A percentile compares a stretch with the other conserved stretches of the same genome.
Evolutionary conservation across 2,329 filamentous ascomycete species (phyloP).

Genomic region (Atkinsonella hypoxylon): DNA sequence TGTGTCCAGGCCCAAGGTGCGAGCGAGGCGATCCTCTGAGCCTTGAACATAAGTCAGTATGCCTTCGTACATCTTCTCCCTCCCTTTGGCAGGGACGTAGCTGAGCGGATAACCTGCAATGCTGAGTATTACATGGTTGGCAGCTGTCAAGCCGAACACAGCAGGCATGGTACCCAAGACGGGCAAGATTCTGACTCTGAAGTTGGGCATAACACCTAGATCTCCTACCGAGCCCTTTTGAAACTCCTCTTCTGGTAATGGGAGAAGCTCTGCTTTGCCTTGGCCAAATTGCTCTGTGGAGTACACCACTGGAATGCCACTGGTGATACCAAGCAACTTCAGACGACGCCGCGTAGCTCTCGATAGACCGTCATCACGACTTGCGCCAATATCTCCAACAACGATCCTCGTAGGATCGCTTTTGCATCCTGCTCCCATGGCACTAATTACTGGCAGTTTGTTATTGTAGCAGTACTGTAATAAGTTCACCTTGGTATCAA

Average conservation of each 20-base stretch:
- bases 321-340: conserved; percentile 64
- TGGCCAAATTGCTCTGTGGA: conserved; percentile 83
- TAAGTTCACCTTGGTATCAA: conserved; percentile 87
- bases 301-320: conserved; percentile 83
- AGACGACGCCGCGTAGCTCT: conserved; percentile 70
- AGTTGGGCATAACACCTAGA: conserved; percentile 79
- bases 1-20: conserved; percentile 21
- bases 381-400: conserved; percentile 81
- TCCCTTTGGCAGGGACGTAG: conserved; percentile 66
- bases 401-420: conserved; percentile 72
- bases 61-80: conserved; percentile 86
- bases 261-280: conserved; percentile 82
- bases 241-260: conserved; percentile 79
- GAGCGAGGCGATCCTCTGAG: conserved; percentile 63
- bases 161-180: conserved; percentile 96
- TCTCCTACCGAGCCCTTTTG: conserved; percentile 76
- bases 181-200: conserved; percentile 86
- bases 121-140: conserved; percentile 83
- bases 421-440: conserved; percentile 95
- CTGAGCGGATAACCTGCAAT: conserved; percentile 77
- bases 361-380: conserved; percentile 80
- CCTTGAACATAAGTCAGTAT: conserved; percentile 66
- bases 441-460: conserved; percentile 72
- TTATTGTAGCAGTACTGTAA: conserved; percentile 77
- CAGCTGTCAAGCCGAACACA: conserved; percentile 81